These are phyloP conservation scores for Elaphomyces granulatus DNA, from an alignment of 495 filamentous ascomycete genomes.

Conservation along the genomic window DNA sequence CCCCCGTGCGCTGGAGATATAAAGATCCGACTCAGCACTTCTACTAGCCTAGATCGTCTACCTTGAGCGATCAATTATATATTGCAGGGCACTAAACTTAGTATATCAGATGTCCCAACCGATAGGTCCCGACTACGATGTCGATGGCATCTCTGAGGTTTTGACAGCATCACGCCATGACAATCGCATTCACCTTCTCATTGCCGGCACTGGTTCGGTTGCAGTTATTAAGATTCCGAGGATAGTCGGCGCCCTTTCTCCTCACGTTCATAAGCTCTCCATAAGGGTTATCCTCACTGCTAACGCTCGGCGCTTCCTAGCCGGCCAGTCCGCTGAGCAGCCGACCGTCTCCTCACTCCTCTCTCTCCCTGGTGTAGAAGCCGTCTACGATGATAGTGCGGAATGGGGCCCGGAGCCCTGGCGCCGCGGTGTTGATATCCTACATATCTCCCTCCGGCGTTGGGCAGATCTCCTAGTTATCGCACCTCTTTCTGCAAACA, in stretches of 20 bases:
- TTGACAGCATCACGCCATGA: no score
- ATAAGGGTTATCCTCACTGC: conserved; percentile 56
- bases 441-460: conserved; percentile 58
- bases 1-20: no score
- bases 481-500: conserved; percentile 55
- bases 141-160: no score
- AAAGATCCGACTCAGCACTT: no score
- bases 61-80: no score
- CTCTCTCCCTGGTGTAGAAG: conserved; percentile 41
- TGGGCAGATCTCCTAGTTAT: conserved; percentile 63
- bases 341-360: conserved; percentile 36
- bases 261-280: conserved; percentile 38
- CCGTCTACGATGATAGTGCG: conserved; percentile 49
- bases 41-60: no score
- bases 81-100: no score
- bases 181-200: no score
- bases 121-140: no score
- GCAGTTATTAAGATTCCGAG: conserved; percentile 67
- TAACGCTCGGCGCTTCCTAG: conserved; percentile 49
- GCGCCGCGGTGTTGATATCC: conserved; percentile 38
- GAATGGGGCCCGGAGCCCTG: conserved; percentile 62
- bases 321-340: conserved; percentile 48
- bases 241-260: conserved; percentile 42
- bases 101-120: no score
- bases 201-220: conserved; percentile 52